These are phyloP conservation scores for Psilocybe mexicana DNA, from an alignment of 1,284 basidiomycete genomes.

Conservation along the genomic window DNA sequence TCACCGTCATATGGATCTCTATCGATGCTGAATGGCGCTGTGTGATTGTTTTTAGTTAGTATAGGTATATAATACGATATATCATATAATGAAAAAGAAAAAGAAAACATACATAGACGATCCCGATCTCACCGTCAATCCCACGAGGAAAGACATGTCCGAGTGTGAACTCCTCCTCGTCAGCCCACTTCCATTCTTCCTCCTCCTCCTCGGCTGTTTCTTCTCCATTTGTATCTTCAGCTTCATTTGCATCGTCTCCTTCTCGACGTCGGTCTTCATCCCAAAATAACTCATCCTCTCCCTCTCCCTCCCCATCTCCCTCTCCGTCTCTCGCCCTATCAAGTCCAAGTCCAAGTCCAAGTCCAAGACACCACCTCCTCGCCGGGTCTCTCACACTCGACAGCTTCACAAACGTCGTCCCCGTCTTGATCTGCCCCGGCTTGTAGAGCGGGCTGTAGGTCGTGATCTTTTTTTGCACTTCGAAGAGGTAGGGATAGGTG, in stretches of 20 bases:
- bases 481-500: slow-evolving; percentile 49
- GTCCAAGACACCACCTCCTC: no score
- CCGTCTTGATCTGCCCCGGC: slow-evolving; percentile 55
- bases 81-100: slow-evolving; percentile 15
- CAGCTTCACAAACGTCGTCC: slow-evolving; percentile 49
- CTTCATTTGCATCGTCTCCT: no score
- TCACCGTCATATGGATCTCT: slow-evolving; percentile 62
- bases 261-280: no score
- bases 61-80: slow-evolving; percentile 6
- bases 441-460: slow-evolving; percentile 40
- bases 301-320: slow-evolving; percentile 15
- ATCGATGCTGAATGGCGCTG: slow-evolving; percentile 54
- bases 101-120: slow-evolving; percentile 56
- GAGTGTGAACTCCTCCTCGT: slow-evolving; percentile 63
- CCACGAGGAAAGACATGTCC: slow-evolving; percentile 57
- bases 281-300: slow-evolving; percentile 9
- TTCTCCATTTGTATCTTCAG: background rate
- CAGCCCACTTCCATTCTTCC: slow-evolving; percentile 61
- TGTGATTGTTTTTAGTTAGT: background rate
- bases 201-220: slow-evolving; percentile 29
- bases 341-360: no score
- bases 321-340: slow-evolving; percentile 19
- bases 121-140: slow-evolving; percentile 45
- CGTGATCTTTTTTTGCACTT: slow-evolving; percentile 48
- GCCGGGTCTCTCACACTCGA: slow-evolving; percentile 57